Evolutionary conservation across 306 rosid genomes (phyloP).

Genomic region (Trichosanthes cucumerina): DNA sequence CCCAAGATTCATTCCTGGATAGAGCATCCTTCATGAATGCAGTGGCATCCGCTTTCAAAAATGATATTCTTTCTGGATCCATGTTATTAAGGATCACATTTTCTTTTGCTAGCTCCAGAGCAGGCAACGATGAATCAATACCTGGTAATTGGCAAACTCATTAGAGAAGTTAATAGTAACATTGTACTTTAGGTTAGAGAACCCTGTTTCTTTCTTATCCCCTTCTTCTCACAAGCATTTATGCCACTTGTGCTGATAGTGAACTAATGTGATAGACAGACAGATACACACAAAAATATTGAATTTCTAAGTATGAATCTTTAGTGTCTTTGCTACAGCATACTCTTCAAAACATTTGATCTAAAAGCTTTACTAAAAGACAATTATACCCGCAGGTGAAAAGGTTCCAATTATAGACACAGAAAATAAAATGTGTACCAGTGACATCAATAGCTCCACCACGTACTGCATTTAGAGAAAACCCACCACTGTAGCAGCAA

Average conservation of each 20-base stretch:
- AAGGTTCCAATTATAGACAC: not conserved
- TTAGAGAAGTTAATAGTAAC: not conserved
- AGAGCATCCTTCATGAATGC: conserved; percentile 76
- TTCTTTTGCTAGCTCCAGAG: conserved; percentile 81
- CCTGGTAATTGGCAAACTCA: conserved; percentile 29
- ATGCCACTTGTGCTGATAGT: not conserved
- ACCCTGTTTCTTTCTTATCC: not conserved
- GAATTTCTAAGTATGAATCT: not conserved
- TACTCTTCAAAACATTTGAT: not conserved
- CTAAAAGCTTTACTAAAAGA: not conserved
- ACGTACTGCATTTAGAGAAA: conserved; percentile 67
- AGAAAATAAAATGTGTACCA: conserved; percentile 33
- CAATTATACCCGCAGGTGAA: not conserved
- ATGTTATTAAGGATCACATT: conserved; percentile 59
- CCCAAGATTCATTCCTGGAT: conserved; percentile 67
- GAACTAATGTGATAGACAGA: not conserved
- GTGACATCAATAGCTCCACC: conserved; percentile 80
- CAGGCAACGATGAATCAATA: conserved; percentile 65
- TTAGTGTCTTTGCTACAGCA: not conserved
- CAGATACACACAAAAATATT: not conserved
- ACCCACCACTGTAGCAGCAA: conserved; percentile 93
- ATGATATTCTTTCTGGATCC: conserved; percentile 63
- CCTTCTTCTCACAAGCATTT: not conserved
- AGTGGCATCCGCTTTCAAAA: conserved; percentile 62
- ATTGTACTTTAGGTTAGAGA: not conserved